Evolutionary conservation across 2,329 filamentous ascomycete genomes (phyloP).

Genomic region (Colletotrichum navitas): DNA sequence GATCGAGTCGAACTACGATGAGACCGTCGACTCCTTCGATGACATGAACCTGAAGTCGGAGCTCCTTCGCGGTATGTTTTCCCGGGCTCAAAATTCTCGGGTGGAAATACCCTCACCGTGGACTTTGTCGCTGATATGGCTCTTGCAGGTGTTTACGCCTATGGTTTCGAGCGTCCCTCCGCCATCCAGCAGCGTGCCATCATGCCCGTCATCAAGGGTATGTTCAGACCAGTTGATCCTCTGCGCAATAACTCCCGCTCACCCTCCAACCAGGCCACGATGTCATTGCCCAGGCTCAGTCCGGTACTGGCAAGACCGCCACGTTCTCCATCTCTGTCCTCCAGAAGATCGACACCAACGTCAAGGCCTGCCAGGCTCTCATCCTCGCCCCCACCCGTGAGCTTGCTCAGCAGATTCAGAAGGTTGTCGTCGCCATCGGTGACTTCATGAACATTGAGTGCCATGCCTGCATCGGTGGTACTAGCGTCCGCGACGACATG

Average conservation of each 20-base stretch:
- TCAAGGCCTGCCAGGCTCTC: conserved; percentile 98
- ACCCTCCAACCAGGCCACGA: conserved; percentile 77
- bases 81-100: conserved; percentile 16
- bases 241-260: conserved; percentile 30
- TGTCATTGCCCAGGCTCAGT: conserved; percentile 99
- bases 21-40: conserved; percentile 99
- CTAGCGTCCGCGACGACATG: conserved; percentile 98
- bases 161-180: conserved; percentile 99
- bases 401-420: conserved; percentile 99
- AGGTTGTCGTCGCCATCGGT: conserved; percentile 97
- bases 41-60: conserved; percentile 97
- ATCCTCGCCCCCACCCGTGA: conserved; percentile 98
- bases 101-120: conserved; percentile 38
- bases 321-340: conserved; percentile 99
- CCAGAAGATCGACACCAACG: conserved; percentile 95
- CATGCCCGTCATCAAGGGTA: conserved; percentile 99
- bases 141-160: conserved; percentile 88
- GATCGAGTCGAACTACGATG: conserved; percentile 99
- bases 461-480: conserved; percentile 99
- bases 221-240: conserved; percentile 49
- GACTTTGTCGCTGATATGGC: conserved; percentile 26
- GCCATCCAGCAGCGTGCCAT: conserved; percentile 99
- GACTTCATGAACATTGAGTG: conserved; percentile 99
- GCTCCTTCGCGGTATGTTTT: conserved; percentile 83
- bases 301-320: conserved; percentile 99